phyloP scores from a whole-genome alignment of 1,284 basidiomycete species.

The Cryptococcus hybrid region DNA sequence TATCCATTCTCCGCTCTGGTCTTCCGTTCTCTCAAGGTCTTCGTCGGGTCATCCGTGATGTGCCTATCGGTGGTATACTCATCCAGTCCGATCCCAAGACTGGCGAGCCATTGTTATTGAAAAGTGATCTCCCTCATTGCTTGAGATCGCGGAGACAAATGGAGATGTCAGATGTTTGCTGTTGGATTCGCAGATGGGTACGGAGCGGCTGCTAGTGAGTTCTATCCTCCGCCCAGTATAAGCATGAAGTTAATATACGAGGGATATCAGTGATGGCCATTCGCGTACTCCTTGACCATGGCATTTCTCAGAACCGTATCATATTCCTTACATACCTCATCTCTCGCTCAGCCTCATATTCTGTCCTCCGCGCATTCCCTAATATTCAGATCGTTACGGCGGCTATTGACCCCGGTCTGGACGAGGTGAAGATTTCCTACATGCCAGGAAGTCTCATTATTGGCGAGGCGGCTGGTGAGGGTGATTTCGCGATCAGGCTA shows the following conservation, averaged over 20 bases:
- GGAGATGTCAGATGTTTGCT: slow-evolving; percentile 77
- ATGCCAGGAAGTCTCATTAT: slow-evolving; percentile 16
- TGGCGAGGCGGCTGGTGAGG: slow-evolving; percentile 42
- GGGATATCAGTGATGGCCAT: slow-evolving; percentile 71
- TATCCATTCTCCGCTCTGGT: slow-evolving; percentile 56
- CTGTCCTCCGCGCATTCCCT: slow-evolving; percentile 79
- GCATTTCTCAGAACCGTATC: slow-evolving; percentile 78
- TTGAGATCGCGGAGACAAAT: slow-evolving; percentile 66
- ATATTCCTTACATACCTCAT: slow-evolving; percentile 89
- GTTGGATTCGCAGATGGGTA: slow-evolving; percentile 94
- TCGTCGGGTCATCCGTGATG: slow-evolving; percentile 72
- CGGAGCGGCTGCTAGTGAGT: slow-evolving; percentile 78
- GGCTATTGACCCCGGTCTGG: slow-evolving; percentile 61
- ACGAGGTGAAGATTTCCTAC: slow-evolving; percentile 42
- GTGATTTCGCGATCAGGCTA: slow-evolving; percentile 34
- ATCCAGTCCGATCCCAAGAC: slow-evolving; percentile 83
- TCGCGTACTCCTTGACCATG: slow-evolving; percentile 91
- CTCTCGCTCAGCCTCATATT: slow-evolving; percentile 69
- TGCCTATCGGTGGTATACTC: slow-evolving; percentile 81
- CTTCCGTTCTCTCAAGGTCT: slow-evolving; percentile 90
- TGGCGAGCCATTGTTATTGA: slow-evolving; percentile 85
- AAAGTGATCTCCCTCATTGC: slow-evolving; percentile 71
- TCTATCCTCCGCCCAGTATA: not conserved
- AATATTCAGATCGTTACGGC: slow-evolving; percentile 75
- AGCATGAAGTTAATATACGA: not conserved